phyloP scores from a whole-genome alignment of 805 yeast species.

The Candida maesae region DNA sequence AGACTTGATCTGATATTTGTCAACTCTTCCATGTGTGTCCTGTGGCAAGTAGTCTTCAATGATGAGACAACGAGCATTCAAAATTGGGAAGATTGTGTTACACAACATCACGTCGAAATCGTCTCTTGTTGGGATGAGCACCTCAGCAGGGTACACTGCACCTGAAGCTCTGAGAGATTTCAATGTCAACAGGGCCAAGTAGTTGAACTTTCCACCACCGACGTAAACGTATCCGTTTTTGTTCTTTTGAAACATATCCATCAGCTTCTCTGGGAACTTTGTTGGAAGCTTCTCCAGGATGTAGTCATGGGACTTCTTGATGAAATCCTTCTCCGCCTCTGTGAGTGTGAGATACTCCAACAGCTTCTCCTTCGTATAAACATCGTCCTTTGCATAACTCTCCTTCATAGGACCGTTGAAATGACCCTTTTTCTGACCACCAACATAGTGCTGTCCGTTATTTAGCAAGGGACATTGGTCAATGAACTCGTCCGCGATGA shows the following conservation, averaged over 20 bases:
- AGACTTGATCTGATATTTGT: conserved; percentile 60
- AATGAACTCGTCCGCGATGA: conserved; percentile 11
- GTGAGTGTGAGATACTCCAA: conserved; percentile 9
- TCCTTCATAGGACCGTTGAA: conserved; percentile 17
- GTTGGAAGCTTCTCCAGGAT: conserved; percentile 31
- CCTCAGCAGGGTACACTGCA: conserved; percentile 69
- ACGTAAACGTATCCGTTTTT: conserved; percentile 59
- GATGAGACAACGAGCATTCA: conserved; percentile 56
- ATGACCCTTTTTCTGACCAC: conserved; percentile 16
- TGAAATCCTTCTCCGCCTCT: conserved; percentile 7
- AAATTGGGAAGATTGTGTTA: conserved; percentile 51
- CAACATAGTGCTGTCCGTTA: conserved; percentile 13
- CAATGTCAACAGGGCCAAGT: conserved; percentile 52
- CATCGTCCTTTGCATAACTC: conserved; percentile 12
- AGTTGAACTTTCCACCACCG: conserved; percentile 66
- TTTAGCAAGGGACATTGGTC: conserved; percentile 13
- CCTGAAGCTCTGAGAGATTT: conserved; percentile 54
- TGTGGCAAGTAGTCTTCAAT: conserved; percentile 48
- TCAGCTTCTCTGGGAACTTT: conserved; percentile 3
- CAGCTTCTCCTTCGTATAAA: conserved; percentile 16
- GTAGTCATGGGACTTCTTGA: conserved; percentile 14
- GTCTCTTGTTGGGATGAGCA: conserved; percentile 59
- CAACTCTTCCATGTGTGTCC: conserved; percentile 37
- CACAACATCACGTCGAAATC: conserved; percentile 71
- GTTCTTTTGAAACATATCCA: conserved; percentile 3